Evolutionary conservation across 2,329 filamentous ascomycete species (phyloP).

Genomic region (Colletotrichum musae): DNA sequence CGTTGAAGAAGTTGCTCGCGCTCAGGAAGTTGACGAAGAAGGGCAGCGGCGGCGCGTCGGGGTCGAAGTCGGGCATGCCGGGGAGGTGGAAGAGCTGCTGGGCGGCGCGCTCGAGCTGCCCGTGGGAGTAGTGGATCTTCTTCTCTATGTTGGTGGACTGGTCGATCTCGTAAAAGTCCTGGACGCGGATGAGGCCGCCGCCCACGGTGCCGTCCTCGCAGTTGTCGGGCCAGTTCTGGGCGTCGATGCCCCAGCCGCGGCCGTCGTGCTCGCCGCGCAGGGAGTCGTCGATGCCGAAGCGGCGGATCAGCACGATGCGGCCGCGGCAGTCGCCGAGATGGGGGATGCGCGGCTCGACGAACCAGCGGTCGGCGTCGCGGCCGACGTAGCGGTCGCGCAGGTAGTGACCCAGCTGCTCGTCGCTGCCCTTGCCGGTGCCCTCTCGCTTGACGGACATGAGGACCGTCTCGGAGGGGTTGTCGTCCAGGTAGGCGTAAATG

Average conservation of each 20-base stretch:
- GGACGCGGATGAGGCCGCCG: slow-evolving; percentile 84
- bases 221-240: slow-evolving; percentile 87
- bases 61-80: slow-evolving; percentile 45
- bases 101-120: slow-evolving; percentile 82
- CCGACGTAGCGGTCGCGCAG: slow-evolving; percentile 80
- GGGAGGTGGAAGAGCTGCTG: slow-evolving; percentile 63
- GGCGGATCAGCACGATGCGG: slow-evolving; percentile 86
- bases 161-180: slow-evolving; percentile 94
- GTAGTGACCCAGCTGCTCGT: slow-evolving; percentile 82
- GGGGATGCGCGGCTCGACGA: slow-evolving; percentile 82
- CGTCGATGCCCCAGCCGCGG: slow-evolving; percentile 72
- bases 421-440: slow-evolving; percentile 84
- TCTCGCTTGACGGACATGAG: slow-evolving; percentile 93
- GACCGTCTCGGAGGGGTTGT: slow-evolving; percentile 85
- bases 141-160: slow-evolving; percentile 81
- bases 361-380: slow-evolving; percentile 74
- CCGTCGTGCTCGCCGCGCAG: slow-evolving; percentile 65
- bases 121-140: slow-evolving; percentile 82
- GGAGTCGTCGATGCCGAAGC: slow-evolving; percentile 77
- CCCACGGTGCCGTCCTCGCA: slow-evolving; percentile 80
- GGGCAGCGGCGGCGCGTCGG: slow-evolving; percentile 61
- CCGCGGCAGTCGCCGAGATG: slow-evolving; percentile 84
- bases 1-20: slow-evolving; percentile 94
- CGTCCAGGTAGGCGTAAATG: slow-evolving; percentile 81
- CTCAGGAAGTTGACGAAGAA: slow-evolving; percentile 93